These are phyloP conservation scores for Capronia epimyces DNA, from an alignment of 2,329 filamentous ascomycete genomes.

Conservation along the genomic window DNA sequence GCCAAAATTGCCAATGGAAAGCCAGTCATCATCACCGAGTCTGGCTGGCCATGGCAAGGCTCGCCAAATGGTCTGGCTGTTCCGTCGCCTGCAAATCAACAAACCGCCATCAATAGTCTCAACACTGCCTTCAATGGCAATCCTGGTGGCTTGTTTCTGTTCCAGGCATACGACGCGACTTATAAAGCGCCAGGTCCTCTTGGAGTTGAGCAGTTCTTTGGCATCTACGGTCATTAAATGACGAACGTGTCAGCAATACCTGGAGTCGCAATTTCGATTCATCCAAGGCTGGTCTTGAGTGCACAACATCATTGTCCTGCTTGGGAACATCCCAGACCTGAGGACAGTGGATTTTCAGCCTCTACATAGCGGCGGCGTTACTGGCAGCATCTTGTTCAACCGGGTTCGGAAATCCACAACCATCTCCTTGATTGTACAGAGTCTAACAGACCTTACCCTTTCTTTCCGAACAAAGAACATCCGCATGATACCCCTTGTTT, in stretches of 20 bases:
- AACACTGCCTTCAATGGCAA: slow-evolving; percentile 52
- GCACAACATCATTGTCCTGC: background rate
- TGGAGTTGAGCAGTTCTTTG: slow-evolving; percentile 73
- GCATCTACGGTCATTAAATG: slow-evolving; percentile 35
- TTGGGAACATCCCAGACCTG: background rate
- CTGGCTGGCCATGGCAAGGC: slow-evolving; percentile 75
- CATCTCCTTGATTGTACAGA: background rate
- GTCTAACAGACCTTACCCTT: background rate
- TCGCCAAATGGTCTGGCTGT: slow-evolving; percentile 61
- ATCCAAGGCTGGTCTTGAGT: background rate
- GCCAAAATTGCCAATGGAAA: slow-evolving; percentile 49
- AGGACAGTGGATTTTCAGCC: background rate
- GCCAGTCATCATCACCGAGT: slow-evolving; percentile 69
- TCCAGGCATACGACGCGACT: slow-evolving; percentile 70
- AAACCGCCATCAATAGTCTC: slow-evolving; percentile 60
- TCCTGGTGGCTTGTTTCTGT: slow-evolving; percentile 57
- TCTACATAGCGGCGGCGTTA: slow-evolving; percentile 17
- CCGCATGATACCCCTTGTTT: slow-evolving; percentile 9
- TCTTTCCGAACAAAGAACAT: background rate
- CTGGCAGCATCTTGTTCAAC: background rate
- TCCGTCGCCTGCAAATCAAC: slow-evolving; percentile 62
- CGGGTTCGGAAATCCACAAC: background rate
- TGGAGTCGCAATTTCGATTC: background rate
- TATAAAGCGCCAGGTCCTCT: slow-evolving; percentile 72
- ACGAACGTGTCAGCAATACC: background rate